Conservation (phyloP, 352 stramenopile genomes). For the Chrysophaeum taylorii region DNA sequence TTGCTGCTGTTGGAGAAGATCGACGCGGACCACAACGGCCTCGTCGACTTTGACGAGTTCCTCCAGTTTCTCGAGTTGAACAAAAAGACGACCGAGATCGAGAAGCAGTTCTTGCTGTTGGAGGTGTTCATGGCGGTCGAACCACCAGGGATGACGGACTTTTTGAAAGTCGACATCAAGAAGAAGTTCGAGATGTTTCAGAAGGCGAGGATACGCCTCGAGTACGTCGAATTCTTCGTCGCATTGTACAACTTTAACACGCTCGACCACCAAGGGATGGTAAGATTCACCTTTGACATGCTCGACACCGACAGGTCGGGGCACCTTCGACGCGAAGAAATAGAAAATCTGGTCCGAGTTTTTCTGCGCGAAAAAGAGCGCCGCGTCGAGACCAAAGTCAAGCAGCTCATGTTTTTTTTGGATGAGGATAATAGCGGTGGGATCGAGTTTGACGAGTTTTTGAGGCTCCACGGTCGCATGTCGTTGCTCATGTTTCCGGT, state of each 20-base stretch:
- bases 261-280: not conserved
- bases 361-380: not conserved
- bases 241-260: not conserved
- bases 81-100: not conserved
- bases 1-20: not conserved
- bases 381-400: not conserved
- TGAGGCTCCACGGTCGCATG: too few species aligned
- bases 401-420: too few species aligned
- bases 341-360: not conserved
- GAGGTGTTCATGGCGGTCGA: not conserved
- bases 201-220: not conserved
- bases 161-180: too few species aligned
- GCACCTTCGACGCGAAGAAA: not conserved
- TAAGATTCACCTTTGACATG: slow-evolving; percentile 1
- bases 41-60: slow-evolving; percentile 2
- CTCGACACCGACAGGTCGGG: not conserved
- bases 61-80: not conserved
- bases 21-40: not conserved
- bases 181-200: not conserved
- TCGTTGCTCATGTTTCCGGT: not conserved
- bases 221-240: slow-evolving; percentile 8
- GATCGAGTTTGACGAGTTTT: too few species aligned
- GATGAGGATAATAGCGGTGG: too few species aligned
- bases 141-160: too few species aligned
- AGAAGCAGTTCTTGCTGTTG: not conserved